Conservation (phyloP, 495 filamentous ascomycete genomes). For the Aspergillus steynii region DNA sequence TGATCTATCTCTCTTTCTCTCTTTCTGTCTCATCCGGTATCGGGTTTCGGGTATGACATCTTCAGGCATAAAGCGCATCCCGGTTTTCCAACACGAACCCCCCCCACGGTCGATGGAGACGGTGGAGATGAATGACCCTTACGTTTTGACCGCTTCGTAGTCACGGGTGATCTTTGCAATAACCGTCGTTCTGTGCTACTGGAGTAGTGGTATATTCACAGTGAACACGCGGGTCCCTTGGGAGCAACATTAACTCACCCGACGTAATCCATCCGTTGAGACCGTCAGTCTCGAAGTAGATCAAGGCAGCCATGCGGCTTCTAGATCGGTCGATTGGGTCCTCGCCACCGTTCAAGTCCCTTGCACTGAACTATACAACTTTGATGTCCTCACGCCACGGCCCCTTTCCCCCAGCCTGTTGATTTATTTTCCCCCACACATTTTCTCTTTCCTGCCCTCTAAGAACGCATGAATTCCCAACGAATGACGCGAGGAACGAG, state of each 20-base stretch:
- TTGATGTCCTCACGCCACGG: not conserved
- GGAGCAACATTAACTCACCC: not conserved
- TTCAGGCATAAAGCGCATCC: not conserved
- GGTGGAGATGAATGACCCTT: not conserved
- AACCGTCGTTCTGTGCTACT: no score
- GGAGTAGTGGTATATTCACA: not conserved
- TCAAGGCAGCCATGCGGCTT: not conserved
- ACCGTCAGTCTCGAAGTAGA: not conserved
- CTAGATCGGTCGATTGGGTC: not conserved
- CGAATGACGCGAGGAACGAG: not conserved
- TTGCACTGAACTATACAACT: not conserved
- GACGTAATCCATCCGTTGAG: not conserved
- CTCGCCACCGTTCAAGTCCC: not conserved
- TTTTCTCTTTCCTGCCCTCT: not conserved
- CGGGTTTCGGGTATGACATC: conserved; percentile 1
- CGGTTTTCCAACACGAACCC: not conserved
- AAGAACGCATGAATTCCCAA: not conserved
- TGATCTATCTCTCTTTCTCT: not conserved
- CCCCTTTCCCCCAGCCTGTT: no score
- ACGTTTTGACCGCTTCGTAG: not conserved
- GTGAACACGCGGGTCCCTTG: not conserved
- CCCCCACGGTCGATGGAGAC: conserved; percentile 1
- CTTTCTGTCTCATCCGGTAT: conserved; percentile 8
- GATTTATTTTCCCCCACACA: no score
- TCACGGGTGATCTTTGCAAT: not conserved